These are phyloP conservation scores for Hypomontagnella monticulosa DNA, from an alignment of 495 filamentous ascomycete species.

Conservation along the genomic window DNA sequence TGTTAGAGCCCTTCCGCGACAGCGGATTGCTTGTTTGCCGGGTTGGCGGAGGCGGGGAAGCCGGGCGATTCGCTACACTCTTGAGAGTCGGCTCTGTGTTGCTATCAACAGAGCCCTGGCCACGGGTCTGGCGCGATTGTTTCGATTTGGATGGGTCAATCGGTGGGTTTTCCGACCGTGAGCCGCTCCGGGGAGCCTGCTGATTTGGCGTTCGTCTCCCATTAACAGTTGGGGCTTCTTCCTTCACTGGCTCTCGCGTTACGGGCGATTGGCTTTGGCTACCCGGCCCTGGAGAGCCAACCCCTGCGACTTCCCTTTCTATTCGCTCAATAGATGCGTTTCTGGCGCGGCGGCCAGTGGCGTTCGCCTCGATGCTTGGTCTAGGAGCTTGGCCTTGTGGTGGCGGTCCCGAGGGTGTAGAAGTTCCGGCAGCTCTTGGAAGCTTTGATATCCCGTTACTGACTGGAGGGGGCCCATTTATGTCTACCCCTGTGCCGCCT, in stretches of 20 bases:
- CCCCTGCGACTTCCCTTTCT: constrained; percentile 44
- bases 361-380: constrained; percentile 54
- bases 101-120: constrained; percentile 62
- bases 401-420: constrained; percentile 82
- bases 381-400: constrained; percentile 87
- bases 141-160: constrained; percentile 48
- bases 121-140: constrained; percentile 49
- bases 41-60: constrained; percentile 62
- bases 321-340: constrained; percentile 55
- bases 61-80: constrained; percentile 53
- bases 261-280: constrained; percentile 64
- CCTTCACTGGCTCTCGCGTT: constrained; percentile 60
- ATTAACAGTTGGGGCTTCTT: constrained; percentile 58
- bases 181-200: constrained; percentile 46
- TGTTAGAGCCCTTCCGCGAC: constrained; percentile 57
- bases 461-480: constrained; percentile 42
- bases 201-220: constrained; percentile 71
- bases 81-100: constrained; percentile 56
- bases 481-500: constrained; percentile 47
- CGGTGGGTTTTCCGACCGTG: constrained; percentile 38
- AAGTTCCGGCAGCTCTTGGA: constrained; percentile 74
- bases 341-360: constrained; percentile 44
- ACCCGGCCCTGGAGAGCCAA: constrained; percentile 38
- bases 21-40: constrained; percentile 62
- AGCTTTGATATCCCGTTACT: constrained; percentile 66